phyloP scores from a whole-genome alignment of 148 eudicot genomes.

The Pouteria glomerata region DNA sequence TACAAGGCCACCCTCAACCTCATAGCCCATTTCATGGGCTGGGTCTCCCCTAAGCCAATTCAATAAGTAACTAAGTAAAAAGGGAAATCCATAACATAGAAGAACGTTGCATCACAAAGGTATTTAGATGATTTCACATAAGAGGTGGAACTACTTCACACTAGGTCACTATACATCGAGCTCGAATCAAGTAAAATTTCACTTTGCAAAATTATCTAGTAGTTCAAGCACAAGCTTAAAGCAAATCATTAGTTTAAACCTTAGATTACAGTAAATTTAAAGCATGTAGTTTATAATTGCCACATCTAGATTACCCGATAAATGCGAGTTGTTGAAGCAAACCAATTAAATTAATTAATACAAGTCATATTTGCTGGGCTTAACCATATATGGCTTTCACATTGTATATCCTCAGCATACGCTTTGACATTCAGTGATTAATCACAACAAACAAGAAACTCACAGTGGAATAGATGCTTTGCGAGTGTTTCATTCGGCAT shows the following conservation, averaged over 20 bases:
- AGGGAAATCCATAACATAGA: neutral
- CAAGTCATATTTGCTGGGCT: neutral
- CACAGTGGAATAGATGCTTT: conserved; percentile 69
- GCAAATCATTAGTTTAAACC: neutral
- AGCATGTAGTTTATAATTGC: neutral
- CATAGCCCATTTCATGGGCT: conserved; percentile 80
- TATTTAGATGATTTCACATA: neutral
- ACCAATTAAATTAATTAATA: neutral
- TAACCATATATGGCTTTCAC: neutral
- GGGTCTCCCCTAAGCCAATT: conserved; percentile 47
- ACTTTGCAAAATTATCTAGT: neutral
- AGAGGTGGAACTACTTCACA: neutral
- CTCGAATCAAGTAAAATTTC: neutral
- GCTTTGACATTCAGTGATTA: neutral
- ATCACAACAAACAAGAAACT: conserved; percentile 15
- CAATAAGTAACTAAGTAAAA: neutral
- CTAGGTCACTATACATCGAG: neutral
- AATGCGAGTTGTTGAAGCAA: neutral
- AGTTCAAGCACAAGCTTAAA: neutral
- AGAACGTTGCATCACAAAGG: neutral
- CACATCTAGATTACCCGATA: neutral
- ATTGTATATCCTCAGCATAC: neutral
- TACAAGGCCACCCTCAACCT: conserved; percentile 64
- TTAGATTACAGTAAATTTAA: neutral
- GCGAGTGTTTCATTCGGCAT: conserved; percentile 70